Evolutionary conservation across 805 yeast species (phyloP).

Genomic region (Saitoella complicata): DNA sequence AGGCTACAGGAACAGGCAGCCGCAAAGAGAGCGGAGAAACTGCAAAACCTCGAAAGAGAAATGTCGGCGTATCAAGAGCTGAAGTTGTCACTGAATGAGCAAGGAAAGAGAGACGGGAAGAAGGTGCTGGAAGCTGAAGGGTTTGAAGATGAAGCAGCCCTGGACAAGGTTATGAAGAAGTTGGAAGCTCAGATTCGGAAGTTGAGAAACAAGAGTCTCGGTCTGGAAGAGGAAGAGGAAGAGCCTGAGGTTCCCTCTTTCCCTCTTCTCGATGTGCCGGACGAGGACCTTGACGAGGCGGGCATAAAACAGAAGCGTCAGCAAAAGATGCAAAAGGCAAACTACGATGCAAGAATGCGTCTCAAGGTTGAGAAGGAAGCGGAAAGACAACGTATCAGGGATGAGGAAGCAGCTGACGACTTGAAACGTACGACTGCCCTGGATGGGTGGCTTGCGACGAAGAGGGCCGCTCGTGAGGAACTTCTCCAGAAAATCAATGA

Average conservation of each 20-base stretch:
- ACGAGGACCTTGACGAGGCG: slow-evolving; percentile 63
- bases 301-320: slow-evolving; percentile 73
- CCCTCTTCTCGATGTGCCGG: slow-evolving; percentile 70
- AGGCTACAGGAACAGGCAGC: slow-evolving; percentile 88
- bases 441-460: slow-evolving; percentile 61
- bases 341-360: slow-evolving; percentile 72
- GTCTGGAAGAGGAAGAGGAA: slow-evolving; percentile 35
- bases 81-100: slow-evolving; percentile 17
- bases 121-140: slow-evolving; percentile 42
- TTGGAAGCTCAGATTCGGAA: slow-evolving; percentile 55
- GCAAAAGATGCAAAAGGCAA: slow-evolving; percentile 69
- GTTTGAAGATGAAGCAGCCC: slow-evolving; percentile 57
- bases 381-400: slow-evolving; percentile 43
- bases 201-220: slow-evolving; percentile 49
- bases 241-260: slow-evolving; percentile 39
- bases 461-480: slow-evolving; percentile 42
- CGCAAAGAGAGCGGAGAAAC: slow-evolving; percentile 61
- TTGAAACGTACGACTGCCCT: slow-evolving; percentile 66
- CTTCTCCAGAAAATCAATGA: slow-evolving; percentile 52
- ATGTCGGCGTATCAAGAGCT: slow-evolving; percentile 50
- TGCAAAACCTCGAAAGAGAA: slow-evolving; percentile 68
- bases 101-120: slow-evolving; percentile 36
- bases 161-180: slow-evolving; percentile 45
- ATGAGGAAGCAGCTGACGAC: slow-evolving; percentile 46
- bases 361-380: slow-evolving; percentile 63